These are phyloP conservation scores for Chaetomium globosum DNA, from an alignment of 2,329 filamentous ascomycete species.

Conservation along the genomic window DNA sequence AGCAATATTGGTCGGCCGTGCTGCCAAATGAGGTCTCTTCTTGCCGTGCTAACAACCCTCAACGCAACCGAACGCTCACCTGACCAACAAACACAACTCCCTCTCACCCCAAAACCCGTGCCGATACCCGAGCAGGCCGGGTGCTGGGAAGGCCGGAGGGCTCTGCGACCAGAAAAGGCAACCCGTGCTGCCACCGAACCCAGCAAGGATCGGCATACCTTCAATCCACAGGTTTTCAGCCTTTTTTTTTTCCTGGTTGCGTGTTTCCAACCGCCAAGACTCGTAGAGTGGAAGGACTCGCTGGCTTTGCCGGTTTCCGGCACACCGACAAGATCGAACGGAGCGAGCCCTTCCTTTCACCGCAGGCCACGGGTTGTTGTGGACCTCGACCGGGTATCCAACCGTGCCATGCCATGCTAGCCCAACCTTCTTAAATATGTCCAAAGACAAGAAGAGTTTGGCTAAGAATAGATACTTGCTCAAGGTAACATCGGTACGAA, in stretches of 20 bases:
- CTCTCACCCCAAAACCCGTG: neutral
- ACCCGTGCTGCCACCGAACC: neutral
- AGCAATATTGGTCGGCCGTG: neutral
- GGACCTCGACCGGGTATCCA: neutral
- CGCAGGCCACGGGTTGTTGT: neutral
- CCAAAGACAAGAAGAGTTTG: neutral
- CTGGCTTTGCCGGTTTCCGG: conserved; percentile 2
- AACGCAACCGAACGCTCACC: neutral
- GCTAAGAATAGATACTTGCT: neutral
- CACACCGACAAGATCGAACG: conserved; percentile 4
- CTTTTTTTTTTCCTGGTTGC: neutral
- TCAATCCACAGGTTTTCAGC: neutral
- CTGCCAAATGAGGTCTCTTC: neutral
- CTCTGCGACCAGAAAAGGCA: neutral
- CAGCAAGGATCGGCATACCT: neutral
- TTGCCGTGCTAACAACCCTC: neutral
- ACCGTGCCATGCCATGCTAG: no score
- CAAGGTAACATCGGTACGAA: neutral
- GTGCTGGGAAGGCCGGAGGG: no score
- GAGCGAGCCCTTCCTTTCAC: neutral
- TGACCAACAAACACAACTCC: neutral
- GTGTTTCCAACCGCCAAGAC: neutral
- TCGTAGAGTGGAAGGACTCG: neutral
- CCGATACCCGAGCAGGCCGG: neutral
- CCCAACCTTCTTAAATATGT: no score